Base-by-base conservation (phyloP, 2,329 filamentous ascomycete genomes). In the Colletotrichum melonis region DNA sequence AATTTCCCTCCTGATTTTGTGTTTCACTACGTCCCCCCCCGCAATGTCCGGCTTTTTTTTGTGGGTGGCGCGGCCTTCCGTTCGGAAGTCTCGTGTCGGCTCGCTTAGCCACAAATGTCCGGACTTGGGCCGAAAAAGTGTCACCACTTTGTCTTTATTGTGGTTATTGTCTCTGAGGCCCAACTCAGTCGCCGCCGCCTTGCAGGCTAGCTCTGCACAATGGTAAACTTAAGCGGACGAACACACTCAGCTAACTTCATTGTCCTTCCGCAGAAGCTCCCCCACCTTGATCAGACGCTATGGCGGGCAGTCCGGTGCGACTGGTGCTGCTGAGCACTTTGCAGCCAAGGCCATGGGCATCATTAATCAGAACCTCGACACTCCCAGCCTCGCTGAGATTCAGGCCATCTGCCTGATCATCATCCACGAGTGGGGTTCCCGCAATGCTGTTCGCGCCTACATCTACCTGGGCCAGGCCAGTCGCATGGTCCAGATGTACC, bases 401-500 rank as follows among this genome's bases (percentile, higher is more conserved):
- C 89, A 91, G 82, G 87, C 89, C 62, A 83, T 91, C 35, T 91
- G 89, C 80, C 84, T 91, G 67, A 81, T 91, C 75, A 88, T 90
- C 75, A 89, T 91, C 65, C 89, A 91, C 76, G 89, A 91, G 81
- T 91, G 89, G 89, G 89, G 89, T 60, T 88, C 87, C 70, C 83
- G 89, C 55, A 91, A 90, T 79, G 89, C 89, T 49, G 88, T 91
- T 35, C 88, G 89, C 22, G 89, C 89, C 74, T 91, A 91, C 83
- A 88, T 90, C 79, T 91, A 91, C 78, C 84, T 91, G 28, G 89
- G 89, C 75, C 89, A 91, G 78, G 89, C 89, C 38, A 87, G 88
- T n/a, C 88, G 89, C 72, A 91, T 91, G 89, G 86, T 89, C 38
- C 89, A 91, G 81, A 91, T 91, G 89, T 90, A 88, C 77, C 86